Conservation (phyloP, 2,329 filamentous ascomycete genomes). For the Sporothrix curviconia region DNA sequence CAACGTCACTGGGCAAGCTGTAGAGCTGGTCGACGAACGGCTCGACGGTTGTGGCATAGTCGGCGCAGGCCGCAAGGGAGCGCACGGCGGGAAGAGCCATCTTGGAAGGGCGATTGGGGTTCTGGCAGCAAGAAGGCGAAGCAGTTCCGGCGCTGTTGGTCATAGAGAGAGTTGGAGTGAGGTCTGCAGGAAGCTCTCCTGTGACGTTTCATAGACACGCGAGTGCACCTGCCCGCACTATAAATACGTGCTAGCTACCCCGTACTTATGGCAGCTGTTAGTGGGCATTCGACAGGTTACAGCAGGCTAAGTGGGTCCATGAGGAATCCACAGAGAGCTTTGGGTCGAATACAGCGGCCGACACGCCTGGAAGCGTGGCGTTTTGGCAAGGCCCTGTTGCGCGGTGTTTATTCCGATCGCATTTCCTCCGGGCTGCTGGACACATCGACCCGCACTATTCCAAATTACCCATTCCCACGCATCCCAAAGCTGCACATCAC, state of each 20-base stretch:
- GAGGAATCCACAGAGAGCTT: not conserved
- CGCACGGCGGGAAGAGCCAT: constrained; percentile 71
- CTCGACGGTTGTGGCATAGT: constrained; percentile 66
- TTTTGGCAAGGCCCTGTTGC: not conserved
- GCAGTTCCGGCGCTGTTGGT: no score
- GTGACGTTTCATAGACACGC: not conserved
- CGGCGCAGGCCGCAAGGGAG: constrained; percentile 65
- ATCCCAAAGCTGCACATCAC: not conserved
- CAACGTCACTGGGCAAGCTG: constrained; percentile 59
- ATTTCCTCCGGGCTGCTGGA: not conserved
- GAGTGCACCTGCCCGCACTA: constrained; percentile 6
- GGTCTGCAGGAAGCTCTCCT: no score
- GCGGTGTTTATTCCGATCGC: not conserved
- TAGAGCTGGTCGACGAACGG: constrained; percentile 68
- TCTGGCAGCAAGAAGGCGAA: not conserved
- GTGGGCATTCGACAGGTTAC: no score
- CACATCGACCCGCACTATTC: not conserved
- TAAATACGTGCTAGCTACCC: constrained; percentile 8
- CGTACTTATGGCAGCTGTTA: no score
- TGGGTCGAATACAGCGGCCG: not conserved
- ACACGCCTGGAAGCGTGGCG: not conserved
- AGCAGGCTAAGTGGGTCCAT: constrained; percentile 9
- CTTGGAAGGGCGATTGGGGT: not conserved
- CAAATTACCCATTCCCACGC: not conserved
- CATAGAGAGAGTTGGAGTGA: no score